Percentiles rank a stretch among this genome's conserved stretches.
Evolutionary conservation across 1,284 basidiomycete species (phyloP).

Genomic region (Sporisorium scitamineum): DNA sequence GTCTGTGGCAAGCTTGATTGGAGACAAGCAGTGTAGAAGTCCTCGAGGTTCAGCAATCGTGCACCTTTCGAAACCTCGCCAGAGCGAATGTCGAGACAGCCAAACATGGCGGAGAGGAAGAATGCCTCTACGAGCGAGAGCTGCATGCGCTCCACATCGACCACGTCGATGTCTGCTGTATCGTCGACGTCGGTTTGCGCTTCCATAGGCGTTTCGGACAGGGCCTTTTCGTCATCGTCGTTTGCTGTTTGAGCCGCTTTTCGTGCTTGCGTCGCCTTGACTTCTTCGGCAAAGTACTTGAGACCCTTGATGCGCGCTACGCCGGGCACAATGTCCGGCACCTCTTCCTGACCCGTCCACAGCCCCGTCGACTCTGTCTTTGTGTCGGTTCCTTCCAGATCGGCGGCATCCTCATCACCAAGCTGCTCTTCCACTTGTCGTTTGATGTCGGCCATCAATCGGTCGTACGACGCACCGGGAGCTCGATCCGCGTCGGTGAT

Average conservation of each 20-base stretch:
- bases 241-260: slow-evolving; percentile 22
- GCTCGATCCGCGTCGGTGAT: slow-evolving; percentile 66
- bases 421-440: slow-evolving; percentile 52
- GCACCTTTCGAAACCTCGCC: slow-evolving; percentile 1
- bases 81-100: slow-evolving; percentile 79
- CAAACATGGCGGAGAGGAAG: slow-evolving; percentile 86
- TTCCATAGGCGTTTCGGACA: not conserved
- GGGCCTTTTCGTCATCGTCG: slow-evolving; percentile 3
- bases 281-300: slow-evolving; percentile 59
- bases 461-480: slow-evolving; percentile 42
- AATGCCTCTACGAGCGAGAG: slow-evolving; percentile 91
- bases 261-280: slow-evolving; percentile 46
- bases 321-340: slow-evolving; percentile 53
- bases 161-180: slow-evolving; percentile 69
- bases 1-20: slow-evolving; percentile 30
- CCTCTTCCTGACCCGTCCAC: slow-evolving; percentile 59
- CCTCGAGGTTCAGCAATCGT: slow-evolving; percentile 24
- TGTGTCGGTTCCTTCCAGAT: not conserved
- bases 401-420: slow-evolving; percentile 42
- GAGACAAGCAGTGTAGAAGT: slow-evolving; percentile 49
- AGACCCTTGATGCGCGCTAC: slow-evolving; percentile 60
- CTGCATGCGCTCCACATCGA: slow-evolving; percentile 90
- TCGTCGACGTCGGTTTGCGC: slow-evolving; percentile 20
- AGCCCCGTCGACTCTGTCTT: slow-evolving; percentile 9
- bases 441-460: slow-evolving; percentile 56